These are phyloP conservation scores for Penicillium lagena DNA, from an alignment of 495 filamentous ascomycete species.

Conservation along the genomic window DNA sequence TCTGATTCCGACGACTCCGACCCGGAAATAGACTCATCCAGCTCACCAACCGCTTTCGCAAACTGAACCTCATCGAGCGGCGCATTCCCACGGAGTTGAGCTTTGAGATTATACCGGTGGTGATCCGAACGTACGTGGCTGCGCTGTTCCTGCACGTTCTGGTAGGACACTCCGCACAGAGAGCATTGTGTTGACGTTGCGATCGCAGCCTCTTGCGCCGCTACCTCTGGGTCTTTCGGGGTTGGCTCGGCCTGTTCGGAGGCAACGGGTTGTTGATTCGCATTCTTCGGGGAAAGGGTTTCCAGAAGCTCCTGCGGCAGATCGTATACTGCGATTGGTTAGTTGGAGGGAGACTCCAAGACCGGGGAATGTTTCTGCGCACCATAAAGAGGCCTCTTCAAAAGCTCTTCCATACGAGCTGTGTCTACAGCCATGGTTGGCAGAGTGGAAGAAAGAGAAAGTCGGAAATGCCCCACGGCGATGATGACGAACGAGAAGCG, in stretches of 20 bases:
- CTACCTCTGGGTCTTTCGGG: constrained; percentile 15
- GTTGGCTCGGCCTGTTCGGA: constrained; percentile 13
- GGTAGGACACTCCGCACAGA: constrained; percentile 67
- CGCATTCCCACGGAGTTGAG: constrained; percentile 64
- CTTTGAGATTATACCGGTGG: constrained; percentile 91
- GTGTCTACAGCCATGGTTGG: constrained; percentile 14
- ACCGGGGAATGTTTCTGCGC: background rate
- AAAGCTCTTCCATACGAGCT: constrained; percentile 39
- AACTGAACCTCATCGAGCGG: constrained; percentile 75
- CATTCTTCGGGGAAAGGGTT: constrained; percentile 56
- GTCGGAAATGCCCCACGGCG: constrained; percentile 10
- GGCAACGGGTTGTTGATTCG: constrained; percentile 18
- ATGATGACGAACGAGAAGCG: constrained; percentile 10
- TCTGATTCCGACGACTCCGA: constrained; percentile 56
- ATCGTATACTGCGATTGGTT: constrained; percentile 63
- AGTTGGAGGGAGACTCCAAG: constrained; percentile 5
- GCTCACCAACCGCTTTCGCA: constrained; percentile 70
- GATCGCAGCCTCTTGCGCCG: constrained; percentile 35
- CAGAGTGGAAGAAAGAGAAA: constrained; percentile 3
- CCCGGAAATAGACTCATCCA: constrained; percentile 89
- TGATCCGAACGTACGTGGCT: constrained; percentile 85
- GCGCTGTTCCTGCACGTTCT: constrained; percentile 72
- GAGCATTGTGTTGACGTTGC: constrained; percentile 71
- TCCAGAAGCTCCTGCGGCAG: constrained; percentile 71
- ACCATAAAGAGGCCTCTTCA: constrained; percentile 61